phyloP scores from a whole-genome alignment of 352 stramenopile species.

The Thraustotheca clavata region DNA sequence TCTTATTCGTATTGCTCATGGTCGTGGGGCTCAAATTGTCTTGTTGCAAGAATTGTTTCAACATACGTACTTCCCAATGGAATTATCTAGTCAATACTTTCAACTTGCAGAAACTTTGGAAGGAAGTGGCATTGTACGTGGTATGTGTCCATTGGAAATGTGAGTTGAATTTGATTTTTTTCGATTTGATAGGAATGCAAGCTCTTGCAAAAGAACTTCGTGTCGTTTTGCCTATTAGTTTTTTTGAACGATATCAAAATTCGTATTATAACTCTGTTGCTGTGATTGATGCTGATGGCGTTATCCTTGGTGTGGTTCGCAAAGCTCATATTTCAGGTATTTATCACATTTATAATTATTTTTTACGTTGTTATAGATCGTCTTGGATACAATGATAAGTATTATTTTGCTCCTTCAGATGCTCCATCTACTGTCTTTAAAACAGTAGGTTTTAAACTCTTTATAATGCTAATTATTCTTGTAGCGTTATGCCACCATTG shows the following conservation, averaged over 20 bases:
- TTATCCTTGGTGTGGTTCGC: conserved; percentile 71
- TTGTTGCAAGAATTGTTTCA: conserved; percentile 88
- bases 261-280: conserved; percentile 91
- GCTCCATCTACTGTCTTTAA: conserved; percentile 85
- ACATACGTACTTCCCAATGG: conserved; percentile 88
- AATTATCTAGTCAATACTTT: conserved; percentile 85
- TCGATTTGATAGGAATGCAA: conserved; percentile 41
- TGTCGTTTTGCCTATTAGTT: conserved; percentile 88
- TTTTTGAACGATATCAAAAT: conserved; percentile 86
- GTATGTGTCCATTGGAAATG: neutral
- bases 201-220: conserved; percentile 83
- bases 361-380: conserved; percentile 39
- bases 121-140: conserved; percentile 75
- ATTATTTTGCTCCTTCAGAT: conserved; percentile 89
- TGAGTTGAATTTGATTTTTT: neutral
- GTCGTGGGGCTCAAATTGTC: conserved; percentile 82
- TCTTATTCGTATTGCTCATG: conserved; percentile 82
- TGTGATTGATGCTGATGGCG: conserved; percentile 86
- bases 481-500: conserved; percentile 79
- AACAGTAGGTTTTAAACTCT: conserved; percentile 37
- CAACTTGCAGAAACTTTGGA: conserved; percentile 76
- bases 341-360: neutral
- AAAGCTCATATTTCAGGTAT: conserved; percentile 87
- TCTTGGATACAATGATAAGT: conserved; percentile 88
- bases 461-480: neutral